These are phyloP conservation scores for Mycosphaerella arachidis DNA, from an alignment of 2,329 filamentous ascomycete species.

Conservation along the genomic window DNA sequence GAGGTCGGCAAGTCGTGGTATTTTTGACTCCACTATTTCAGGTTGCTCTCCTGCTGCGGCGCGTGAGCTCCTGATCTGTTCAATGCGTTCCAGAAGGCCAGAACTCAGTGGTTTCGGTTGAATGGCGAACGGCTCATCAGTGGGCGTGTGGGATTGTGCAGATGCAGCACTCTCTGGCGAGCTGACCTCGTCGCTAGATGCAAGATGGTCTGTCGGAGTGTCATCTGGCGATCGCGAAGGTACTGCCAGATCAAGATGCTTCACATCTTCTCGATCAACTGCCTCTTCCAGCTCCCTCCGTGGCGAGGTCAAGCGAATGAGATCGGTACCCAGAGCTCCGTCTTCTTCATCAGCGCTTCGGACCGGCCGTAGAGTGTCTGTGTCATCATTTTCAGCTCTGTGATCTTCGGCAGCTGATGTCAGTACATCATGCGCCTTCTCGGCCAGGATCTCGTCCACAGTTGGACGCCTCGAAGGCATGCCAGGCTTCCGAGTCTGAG, in stretches of 20 bases:
- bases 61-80: constrained; percentile 34
- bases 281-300: constrained; percentile 30
- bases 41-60: constrained; percentile 17
- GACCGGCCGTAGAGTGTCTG: constrained; percentile 14
- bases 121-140: constrained; percentile 27
- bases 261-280: constrained; percentile 50
- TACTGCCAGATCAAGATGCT: constrained; percentile 58
- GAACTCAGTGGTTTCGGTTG: constrained; percentile 35
- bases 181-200: neutral
- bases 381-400: constrained; percentile 23
- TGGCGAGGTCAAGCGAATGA: constrained; percentile 23
- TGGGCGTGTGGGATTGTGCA: neutral
- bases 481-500: constrained; percentile 17
- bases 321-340: constrained; percentile 11
- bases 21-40: constrained; percentile 31
- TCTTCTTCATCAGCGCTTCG: constrained; percentile 15
- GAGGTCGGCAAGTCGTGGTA: constrained; percentile 32
- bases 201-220: neutral
- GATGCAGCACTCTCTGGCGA: constrained; percentile 2
- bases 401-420: constrained; percentile 64
- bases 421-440: constrained; percentile 61
- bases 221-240: constrained; percentile 31
- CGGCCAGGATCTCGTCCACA: constrained; percentile 45
- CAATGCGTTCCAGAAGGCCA: constrained; percentile 35
- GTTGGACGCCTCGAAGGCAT: constrained; percentile 37